Evolutionary conservation across 2,329 filamentous ascomycete genomes (phyloP), one percentile per base, ranked within the genome.

Genomic region (Cercospora zeina): DNA sequence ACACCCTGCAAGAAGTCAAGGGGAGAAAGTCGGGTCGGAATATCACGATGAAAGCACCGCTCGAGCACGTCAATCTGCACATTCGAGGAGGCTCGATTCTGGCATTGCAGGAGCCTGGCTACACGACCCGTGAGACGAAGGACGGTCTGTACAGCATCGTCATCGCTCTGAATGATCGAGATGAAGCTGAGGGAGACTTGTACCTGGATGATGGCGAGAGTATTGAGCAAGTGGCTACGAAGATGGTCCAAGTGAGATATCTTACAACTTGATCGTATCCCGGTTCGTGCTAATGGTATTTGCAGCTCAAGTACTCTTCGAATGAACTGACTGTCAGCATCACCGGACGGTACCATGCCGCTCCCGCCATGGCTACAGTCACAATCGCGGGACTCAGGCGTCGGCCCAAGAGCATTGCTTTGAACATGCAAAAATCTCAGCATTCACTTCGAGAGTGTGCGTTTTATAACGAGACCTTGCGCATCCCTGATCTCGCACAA

Each of bases 161-260:
- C 7, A 54, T 69, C 11, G 62, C 67, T 30, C 50, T 66, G 4
- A 61, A 64, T 27, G 13, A 27, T 7, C 11, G 55, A 2, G 33
- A 33, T 11, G 27, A 53, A n/a, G 64, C 64, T 3, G 24, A 24
- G 5, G 64, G 64, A 7, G 59, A 42, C 16, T 33, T 66, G 50
- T 66, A 66, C 47, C 72, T 91, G 3, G 89, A 92, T 69, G 89
- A 92, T 68, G 89, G 89, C 1, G 87, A 87, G 74, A 88, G 85
- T 57, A 59, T 90, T 10, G 70, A 74, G 47, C 86, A 83, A 0
- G 77, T 81, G n/a, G 77, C 78, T 0, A 86, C 81, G 0, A 79
- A 85, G 6, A 79, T 78, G 64, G 81, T 90, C 10, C 54, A 45
- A 36, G 54, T 56, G 27, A 30, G 36, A 34, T 3, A 10, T 11